Conservation (phyloP, 495 filamentous ascomycete species). For the Thermochaetoides thermophila region DNA sequence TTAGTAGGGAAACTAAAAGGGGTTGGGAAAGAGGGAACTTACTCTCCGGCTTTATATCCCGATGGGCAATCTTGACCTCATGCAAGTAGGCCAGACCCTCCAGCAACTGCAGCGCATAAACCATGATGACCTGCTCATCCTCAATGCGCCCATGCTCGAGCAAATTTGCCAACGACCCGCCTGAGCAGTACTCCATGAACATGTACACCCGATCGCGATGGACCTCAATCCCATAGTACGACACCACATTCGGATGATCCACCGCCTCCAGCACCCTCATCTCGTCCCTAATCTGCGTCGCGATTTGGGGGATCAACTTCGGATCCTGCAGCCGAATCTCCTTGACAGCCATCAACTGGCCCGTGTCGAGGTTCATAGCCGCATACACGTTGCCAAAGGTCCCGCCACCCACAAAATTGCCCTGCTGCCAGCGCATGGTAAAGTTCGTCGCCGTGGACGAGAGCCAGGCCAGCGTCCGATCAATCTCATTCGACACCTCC, state of each 20-base stretch:
- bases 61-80: slow-evolving; percentile 76
- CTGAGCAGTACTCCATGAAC: slow-evolving; percentile 98
- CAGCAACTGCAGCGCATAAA: slow-evolving; percentile 89
- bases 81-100: slow-evolving; percentile 94
- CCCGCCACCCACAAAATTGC: slow-evolving; percentile 90
- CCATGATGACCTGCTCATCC: slow-evolving; percentile 95
- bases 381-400: slow-evolving; percentile 96
- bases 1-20: slow-evolving; percentile 8
- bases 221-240: slow-evolving; percentile 94
- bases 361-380: slow-evolving; percentile 91
- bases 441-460: slow-evolving; percentile 91
- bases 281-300: slow-evolving; percentile 85
- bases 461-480: slow-evolving; percentile 83
- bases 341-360: slow-evolving; percentile 95
- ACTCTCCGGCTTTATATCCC: slow-evolving; percentile 98
- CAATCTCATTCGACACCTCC: slow-evolving; percentile 87
- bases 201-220: slow-evolving; percentile 98
- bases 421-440: slow-evolving; percentile 91
- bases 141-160: slow-evolving; percentile 94
- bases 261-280: slow-evolving; percentile 91
- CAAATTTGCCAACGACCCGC: slow-evolving; percentile 78
- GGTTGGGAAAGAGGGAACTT: slow-evolving; percentile 20
- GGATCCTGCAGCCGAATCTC: slow-evolving; percentile 96
- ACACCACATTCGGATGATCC: slow-evolving; percentile 94
- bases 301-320: slow-evolving; percentile 85